phyloP scores from a whole-genome alignment of 352 stramenopile genomes.

The Vaucheria bursata region DNA sequence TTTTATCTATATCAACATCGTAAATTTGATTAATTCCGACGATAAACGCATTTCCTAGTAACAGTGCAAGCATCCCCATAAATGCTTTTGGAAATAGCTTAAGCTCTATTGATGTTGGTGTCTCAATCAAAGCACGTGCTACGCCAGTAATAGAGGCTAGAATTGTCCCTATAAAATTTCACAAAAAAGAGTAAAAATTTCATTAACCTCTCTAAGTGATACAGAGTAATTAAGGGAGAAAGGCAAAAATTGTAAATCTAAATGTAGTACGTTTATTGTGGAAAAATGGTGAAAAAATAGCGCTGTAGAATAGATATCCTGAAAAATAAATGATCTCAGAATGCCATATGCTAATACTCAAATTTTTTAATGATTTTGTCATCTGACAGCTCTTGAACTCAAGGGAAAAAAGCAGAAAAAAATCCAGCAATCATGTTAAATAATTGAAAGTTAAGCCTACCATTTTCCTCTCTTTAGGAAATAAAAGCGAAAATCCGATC shows the following conservation, averaged over 20 bases:
- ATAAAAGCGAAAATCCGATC: no score
- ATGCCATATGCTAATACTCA: neutral
- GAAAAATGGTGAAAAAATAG: neutral
- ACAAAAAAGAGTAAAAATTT: neutral
- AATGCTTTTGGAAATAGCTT: slow-evolving; percentile 58
- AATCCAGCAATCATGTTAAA: no score
- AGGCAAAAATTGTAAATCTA: neutral
- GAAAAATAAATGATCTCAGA: neutral
- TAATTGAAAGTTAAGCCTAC: no score
- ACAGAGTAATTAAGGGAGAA: neutral
- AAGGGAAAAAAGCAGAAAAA: no score
- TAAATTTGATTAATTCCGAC: slow-evolving; percentile 79
- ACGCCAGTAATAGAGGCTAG: slow-evolving; percentile 65
- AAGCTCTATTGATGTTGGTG: slow-evolving; percentile 26
- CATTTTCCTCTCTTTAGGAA: no score
- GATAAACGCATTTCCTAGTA: slow-evolving; percentile 72
- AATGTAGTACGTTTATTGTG: neutral
- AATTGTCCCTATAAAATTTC: slow-evolving; percentile 55
- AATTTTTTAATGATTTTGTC: no score
- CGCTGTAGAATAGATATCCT: neutral
- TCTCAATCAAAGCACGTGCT: slow-evolving; percentile 58
- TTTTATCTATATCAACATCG: slow-evolving; percentile 56
- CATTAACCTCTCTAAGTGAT: neutral
- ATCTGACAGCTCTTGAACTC: no score
- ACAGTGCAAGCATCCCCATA: slow-evolving; percentile 62